phyloP scores from a whole-genome alignment of 208 protist genomes.

The Acanthamoeba culbertsoni region DNA sequence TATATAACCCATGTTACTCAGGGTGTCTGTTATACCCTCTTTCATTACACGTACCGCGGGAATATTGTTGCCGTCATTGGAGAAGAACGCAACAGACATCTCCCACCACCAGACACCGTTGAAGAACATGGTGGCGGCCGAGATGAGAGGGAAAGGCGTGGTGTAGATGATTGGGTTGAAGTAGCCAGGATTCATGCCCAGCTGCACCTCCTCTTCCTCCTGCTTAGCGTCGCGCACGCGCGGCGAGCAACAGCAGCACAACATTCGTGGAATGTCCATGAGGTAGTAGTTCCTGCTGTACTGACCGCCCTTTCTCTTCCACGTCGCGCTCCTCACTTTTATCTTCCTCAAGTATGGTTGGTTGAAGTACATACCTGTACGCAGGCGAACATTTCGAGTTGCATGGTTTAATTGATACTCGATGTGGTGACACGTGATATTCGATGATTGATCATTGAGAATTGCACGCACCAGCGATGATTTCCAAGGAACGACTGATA shows the following conservation, averaged over 20 bases:
- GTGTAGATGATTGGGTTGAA: constrained; percentile 45
- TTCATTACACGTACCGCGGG: not conserved
- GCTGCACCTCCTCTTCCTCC: constrained; percentile 26
- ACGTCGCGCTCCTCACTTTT: not conserved
- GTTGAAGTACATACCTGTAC: constrained; percentile 16
- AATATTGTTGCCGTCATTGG: not conserved
- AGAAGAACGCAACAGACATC: constrained; percentile 34
- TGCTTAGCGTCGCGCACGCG: constrained; percentile 3
- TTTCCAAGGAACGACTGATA: not conserved
- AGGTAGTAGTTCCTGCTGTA: constrained; percentile 28
- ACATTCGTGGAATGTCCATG: constrained; percentile 11
- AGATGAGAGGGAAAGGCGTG: not conserved
- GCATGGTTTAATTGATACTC: not conserved
- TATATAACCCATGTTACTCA: too few species aligned
- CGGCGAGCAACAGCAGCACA: constrained; percentile 13
- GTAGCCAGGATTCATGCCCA: constrained; percentile 44
- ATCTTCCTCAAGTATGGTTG: not conserved
- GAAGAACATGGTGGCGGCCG: constrained; percentile 28
- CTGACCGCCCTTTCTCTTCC: constrained; percentile 2
- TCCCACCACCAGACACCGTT: constrained; percentile 54
- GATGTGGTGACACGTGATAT: not conserved
- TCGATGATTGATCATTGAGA: not conserved
- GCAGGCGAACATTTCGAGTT: too few species aligned
- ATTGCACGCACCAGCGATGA: not conserved
- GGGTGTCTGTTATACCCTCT: too few species aligned